Conservation (phyloP, 2,329 filamentous ascomycete species). For the Pestalotiopsis sp. region DNA sequence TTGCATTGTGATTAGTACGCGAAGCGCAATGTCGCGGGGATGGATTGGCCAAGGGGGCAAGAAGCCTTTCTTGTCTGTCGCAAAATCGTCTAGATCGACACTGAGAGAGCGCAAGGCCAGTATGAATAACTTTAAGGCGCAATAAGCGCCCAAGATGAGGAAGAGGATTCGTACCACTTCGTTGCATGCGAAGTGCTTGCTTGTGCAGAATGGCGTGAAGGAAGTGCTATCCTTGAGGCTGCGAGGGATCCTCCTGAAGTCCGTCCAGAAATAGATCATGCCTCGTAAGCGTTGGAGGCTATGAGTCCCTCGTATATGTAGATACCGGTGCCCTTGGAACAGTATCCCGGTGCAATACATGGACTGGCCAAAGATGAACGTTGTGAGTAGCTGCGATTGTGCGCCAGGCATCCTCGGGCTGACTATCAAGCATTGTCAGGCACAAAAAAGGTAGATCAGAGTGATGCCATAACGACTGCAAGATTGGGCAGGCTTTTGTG, state of each 20-base stretch:
- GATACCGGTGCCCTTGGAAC: neutral
- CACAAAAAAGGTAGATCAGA: neutral
- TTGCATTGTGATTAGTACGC: neutral
- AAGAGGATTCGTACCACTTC: neutral
- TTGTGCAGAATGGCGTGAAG: neutral
- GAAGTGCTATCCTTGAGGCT: neutral
- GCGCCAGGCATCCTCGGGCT: neutral
- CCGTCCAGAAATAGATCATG: neutral
- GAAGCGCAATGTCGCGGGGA: neutral
- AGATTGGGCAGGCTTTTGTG: neutral
- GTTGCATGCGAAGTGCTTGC: neutral
- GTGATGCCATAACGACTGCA: neutral
- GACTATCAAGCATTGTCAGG: neutral
- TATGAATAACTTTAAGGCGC: neutral
- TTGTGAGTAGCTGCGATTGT: neutral
- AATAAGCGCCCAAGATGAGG: neutral
- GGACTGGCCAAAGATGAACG: neutral
- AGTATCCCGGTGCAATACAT: neutral
- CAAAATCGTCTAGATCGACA: neutral
- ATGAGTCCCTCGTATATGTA: neutral
- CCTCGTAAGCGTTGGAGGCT: neutral
- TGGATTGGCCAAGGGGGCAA: neutral
- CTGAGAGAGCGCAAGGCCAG: neutral
- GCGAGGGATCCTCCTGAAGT: neutral
- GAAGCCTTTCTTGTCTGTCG: neutral